These are phyloP conservation scores for Crucihimalaya himalaica DNA, from an alignment of 345 rosid genomes.

Conservation along the genomic window DNA sequence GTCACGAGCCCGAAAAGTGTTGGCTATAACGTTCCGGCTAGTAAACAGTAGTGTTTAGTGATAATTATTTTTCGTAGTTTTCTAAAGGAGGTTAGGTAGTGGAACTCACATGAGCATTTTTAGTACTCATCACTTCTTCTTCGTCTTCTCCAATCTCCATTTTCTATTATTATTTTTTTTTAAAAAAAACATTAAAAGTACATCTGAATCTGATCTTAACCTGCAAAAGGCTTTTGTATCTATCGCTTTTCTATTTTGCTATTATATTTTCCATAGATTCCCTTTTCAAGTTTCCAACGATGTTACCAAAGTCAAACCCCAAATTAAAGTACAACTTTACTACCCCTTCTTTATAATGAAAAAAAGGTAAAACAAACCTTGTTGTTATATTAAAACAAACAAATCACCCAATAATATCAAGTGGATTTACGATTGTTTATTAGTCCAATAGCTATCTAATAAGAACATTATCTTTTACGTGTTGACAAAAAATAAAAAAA, in stretches of 20 bases:
- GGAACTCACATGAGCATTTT: slow-evolving; percentile 19
- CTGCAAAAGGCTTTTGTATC: slow-evolving; percentile 16
- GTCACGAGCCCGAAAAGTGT: slow-evolving; percentile 19
- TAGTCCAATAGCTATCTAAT: not conserved
- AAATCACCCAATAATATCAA: slow-evolving; percentile 3
- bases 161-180: not conserved
- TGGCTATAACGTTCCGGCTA: slow-evolving; percentile 1
- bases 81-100: not conserved
- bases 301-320: slow-evolving; percentile 35
- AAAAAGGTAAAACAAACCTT: not conserved
- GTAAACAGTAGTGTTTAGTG: not conserved
- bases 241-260: slow-evolving; percentile 10
- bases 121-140: slow-evolving; percentile 12
- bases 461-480: not conserved
- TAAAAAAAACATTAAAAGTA: not conserved
- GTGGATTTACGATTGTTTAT: not conserved
- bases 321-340: not conserved
- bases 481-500: too few species aligned
- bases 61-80: not conserved
- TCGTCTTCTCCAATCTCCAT: slow-evolving; percentile 10
- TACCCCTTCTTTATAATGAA: not conserved
- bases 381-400: not conserved
- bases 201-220: slow-evolving; percentile 25
- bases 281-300: slow-evolving; percentile 16
- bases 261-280: slow-evolving; percentile 14